Base-by-base conservation (phyloP, 148 eudicot genomes). In the Salicornia ramosissima region DNA sequence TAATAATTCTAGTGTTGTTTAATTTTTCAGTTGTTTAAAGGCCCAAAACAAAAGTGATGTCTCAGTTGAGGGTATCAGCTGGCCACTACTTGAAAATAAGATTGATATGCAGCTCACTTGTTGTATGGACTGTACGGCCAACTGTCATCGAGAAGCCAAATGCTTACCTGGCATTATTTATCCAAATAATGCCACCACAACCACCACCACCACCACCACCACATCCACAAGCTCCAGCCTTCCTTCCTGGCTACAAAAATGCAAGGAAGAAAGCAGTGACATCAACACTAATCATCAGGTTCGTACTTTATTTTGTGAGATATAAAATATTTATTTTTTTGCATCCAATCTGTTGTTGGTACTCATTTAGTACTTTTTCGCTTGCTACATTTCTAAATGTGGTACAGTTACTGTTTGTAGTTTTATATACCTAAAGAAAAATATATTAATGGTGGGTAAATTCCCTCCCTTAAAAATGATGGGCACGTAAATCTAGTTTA, bases 161-260 rank as follows among this genome's bases (percentile, higher is more conserved):
- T 63, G 74, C 65, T 45, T 76, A 76, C 58, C 74, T 31, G 74
- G 74, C 63, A 64, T 60, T 34, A 64, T 60, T 34, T n/a, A 49
- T 52, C 76, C 68, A 6, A 60, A 71, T 5, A 71, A 71, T 11
- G 62, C 67, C 15, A 71, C 68, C 0, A 62, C 60, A 4, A 72
- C 68, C 25, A 63, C 69, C 0, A 63, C 69, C 2, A 65, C 68
- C 39, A 74, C 58, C 19, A 67, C 64, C 30, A 75, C 83, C 25
- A 78, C 76, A 36, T 68, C 81, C 10, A 69, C 79, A 2, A 75
- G 76, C 64, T 85, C 88, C 28, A 85, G 80, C 79, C 73, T 90
- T 67, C 90, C 90, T 29, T 77, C 81, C 36, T 86, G 90, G 92
- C 90, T 90, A 52, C 88, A 78, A 62, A 82, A 86, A 74, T 84